Base-by-base conservation (phyloP, 495 filamentous ascomycete genomes). In the Lineolata rhizophorae region DNA sequence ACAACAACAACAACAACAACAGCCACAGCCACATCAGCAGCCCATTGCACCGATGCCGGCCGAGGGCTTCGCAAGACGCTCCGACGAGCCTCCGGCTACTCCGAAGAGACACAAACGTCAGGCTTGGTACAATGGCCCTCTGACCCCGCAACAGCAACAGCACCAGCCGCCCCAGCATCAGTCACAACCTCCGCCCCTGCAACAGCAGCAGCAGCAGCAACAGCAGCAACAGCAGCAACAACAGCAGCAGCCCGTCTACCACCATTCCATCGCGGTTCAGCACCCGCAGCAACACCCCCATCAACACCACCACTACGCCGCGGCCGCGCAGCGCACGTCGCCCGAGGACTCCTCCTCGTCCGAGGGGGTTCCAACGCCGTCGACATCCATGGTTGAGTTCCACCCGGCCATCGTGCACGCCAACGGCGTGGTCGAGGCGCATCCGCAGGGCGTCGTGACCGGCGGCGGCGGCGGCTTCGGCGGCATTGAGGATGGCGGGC, bases 301-400 rank as follows among this genome's bases (percentile, higher is more conserved):
- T 6, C 22, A 25, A n/a, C 22, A 25, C 22, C 22, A 25, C 6
- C 22, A 6, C 22, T 25, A 6, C 22, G 6, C 22, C 22, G 6
- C n/a, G 6, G 22, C 22, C 6, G n/a, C 6, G 6, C 22, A 57
- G 11, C 62, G 72, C 21, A 69, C 62, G 2, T 76, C 72, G 11
- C 74, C 74, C 0, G 74, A 72, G 39, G 73, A 74, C 49, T 78
- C 73, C 1, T 74, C 70, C 38, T 72, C 70, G 44, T 75, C 69
- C 42, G 73, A 78, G 37, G 68, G 71, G 18, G 67, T 74, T 0
- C 62, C 69, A 4, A 74, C 71, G 12, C 71, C 71, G 1, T 69
- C 64, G 1, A 66, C 61, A n/a, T 58, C 67, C 15, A 39, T 47
- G 22, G 50, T 61, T 20, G 70, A 75, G 34, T 72, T 64, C 40